Base-by-base conservation (phyloP, 1,284 basidiomycete species). In the Trichosporon asahii region DNA sequence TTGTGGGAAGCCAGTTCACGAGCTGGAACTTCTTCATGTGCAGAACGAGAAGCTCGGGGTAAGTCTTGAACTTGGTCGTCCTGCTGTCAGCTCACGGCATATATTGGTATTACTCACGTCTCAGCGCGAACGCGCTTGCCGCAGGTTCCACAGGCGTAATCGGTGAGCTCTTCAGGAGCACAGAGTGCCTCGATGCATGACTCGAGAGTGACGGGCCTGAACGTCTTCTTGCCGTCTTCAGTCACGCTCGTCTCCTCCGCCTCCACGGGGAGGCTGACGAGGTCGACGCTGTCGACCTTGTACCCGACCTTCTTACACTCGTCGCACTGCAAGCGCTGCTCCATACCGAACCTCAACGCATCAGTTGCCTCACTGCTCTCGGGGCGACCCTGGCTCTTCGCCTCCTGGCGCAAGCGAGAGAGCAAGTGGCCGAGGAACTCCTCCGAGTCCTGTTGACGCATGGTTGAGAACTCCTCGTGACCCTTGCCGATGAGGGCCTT, bases 401-500 rank as follows among this genome's bases (percentile, higher is more conserved):
- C 84, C 76, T 91, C 87, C 73, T 89, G 84, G 66, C 92, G 86
- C 15, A 97, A 83, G 18, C 88, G 86, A 3, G 88, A 88, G 66
- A 98, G 78, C 9, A 98, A 84, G 82, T 96, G 89, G 67, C 89
- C 88, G 71, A 99, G 87, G 84, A 99, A 99, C 83, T 99, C 96
- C 79, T 98, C 95, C 1, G 95, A 90, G 79, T 99, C 96, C 81
- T 99, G 96, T 83, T 99, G 95, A 60, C 89, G 88, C 95, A 98
- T 98, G 21, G 95, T 98, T 35, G 92, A 87, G 78, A 99, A 99
- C 84, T 98, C 96, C 66, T 89, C 89, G 78, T 99, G 96, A 0
- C 94, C 94, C 76, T 91, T 92, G 2, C 96, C 96, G 44, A 98
- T 88, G 15, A 98, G 87, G 1, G 89, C 85, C 83, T 98, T 98